Percentiles rank a stretch among this genome's conserved stretches.
phyloP scores from a whole-genome alignment of 225 moss, liverwort and hornwort species.

The Bryum argenteum region DNA sequence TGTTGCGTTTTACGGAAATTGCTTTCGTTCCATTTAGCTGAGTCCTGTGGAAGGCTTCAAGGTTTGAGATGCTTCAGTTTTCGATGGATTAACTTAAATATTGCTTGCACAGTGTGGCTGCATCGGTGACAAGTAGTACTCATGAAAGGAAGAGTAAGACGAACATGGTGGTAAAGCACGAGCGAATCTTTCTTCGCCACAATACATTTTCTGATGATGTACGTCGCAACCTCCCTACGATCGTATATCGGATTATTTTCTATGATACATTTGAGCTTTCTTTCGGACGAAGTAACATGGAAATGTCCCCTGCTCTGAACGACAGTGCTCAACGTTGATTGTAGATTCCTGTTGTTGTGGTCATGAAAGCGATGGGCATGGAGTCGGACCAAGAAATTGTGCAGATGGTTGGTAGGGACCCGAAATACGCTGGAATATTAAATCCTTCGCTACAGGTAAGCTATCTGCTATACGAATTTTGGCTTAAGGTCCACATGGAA shows the following conservation, averaged over 20 bases:
- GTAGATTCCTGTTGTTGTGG: slow-evolving; percentile 91
- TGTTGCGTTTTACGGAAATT: not conserved
- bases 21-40: slow-evolving; percentile 12
- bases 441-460: slow-evolving; percentile 95
- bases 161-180: slow-evolving; percentile 97
- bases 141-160: slow-evolving; percentile 99
- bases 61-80: slow-evolving; percentile 9
- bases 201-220: slow-evolving; percentile 99
- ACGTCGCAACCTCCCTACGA: slow-evolving; percentile 28
- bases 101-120: slow-evolving; percentile 76
- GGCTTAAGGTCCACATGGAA: not conserved
- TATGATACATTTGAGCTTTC: not conserved
- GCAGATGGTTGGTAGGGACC: slow-evolving; percentile 98
- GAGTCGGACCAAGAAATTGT: slow-evolving; percentile 97
- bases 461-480: slow-evolving; percentile 2
- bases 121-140: slow-evolving; percentile 99
- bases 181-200: slow-evolving; percentile 81
- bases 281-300: slow-evolving; percentile 6
- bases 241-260: not conserved
- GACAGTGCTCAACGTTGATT: slow-evolving; percentile 19
- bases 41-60: slow-evolving; percentile 8
- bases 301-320: slow-evolving; percentile 27
- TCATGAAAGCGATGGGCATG: slow-evolving; percentile 98
- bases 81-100: slow-evolving; percentile 11
- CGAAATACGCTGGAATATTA: slow-evolving; percentile 92